A percentile compares a stretch with the other conserved stretches of the same genome.
Conservation (phyloP, 1,139 yeast genomes). For the Candida freyschussii region DNA sequence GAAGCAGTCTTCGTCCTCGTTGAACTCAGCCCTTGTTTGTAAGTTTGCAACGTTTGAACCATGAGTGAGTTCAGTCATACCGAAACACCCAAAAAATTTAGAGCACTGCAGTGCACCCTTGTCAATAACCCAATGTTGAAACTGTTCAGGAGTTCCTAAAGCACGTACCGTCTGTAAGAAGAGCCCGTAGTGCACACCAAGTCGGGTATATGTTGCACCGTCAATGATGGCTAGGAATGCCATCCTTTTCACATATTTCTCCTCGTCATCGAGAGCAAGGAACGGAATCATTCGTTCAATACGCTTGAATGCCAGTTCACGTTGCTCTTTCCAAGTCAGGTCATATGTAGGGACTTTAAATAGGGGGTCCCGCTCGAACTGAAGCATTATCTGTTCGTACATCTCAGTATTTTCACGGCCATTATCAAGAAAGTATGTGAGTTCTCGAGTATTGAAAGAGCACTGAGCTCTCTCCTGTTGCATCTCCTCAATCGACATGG, state of each 20-base stretch:
- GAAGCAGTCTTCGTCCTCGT: conserved; percentile 58
- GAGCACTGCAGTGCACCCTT: conserved; percentile 62
- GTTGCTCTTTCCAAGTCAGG: conserved; percentile 38
- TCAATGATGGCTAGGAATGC: conserved; percentile 42
- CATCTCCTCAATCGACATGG: conserved; percentile 18
- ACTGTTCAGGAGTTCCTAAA: conserved; percentile 57
- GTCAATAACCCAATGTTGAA: conserved; percentile 72
- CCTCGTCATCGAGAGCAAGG: conserved; percentile 35
- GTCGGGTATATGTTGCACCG: conserved; percentile 59
- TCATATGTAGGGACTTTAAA: conserved; percentile 42
- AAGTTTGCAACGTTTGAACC: conserved; percentile 93
- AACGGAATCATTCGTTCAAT: conserved; percentile 41
- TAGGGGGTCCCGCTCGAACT: conserved; percentile 48
- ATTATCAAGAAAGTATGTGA: conserved; percentile 46
- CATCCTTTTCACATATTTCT: conserved; percentile 36
- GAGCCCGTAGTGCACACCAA: conserved; percentile 68
- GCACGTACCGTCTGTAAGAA: conserved; percentile 66
- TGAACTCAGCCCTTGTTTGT: conserved; percentile 84
- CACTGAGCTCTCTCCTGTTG: conserved; percentile 40
- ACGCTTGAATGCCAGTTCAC: conserved; percentile 48
- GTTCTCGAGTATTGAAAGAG: conserved; percentile 38
- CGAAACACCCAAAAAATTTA: conserved; percentile 82
- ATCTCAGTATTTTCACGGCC: conserved; percentile 39
- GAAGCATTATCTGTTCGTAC: conserved; percentile 38
- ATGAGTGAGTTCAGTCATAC: conserved; percentile 91